phyloP scores from a whole-genome alignment of 2,329 filamentous ascomycete genomes.

The Hypoxylon sp. region DNA sequence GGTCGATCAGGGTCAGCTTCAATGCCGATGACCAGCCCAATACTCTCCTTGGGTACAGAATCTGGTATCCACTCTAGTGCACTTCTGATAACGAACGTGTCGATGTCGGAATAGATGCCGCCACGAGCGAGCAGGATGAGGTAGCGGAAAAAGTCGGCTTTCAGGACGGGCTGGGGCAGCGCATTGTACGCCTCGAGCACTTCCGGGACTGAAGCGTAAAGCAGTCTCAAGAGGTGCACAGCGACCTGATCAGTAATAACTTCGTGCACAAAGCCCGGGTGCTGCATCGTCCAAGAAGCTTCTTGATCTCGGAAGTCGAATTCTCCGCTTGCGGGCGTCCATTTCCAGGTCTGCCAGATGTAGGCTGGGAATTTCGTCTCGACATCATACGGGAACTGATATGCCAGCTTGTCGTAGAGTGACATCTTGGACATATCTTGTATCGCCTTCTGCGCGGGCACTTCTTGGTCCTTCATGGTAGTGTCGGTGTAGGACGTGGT shows the following conservation, averaged over 20 bases:
- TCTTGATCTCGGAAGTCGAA: slow-evolving; percentile 87
- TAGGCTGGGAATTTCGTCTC: slow-evolving; percentile 92
- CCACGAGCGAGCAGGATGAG: slow-evolving; percentile 69
- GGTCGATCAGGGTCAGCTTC: slow-evolving; percentile 93
- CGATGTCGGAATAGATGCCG: slow-evolving; percentile 86
- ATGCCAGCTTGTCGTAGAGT: slow-evolving; percentile 81
- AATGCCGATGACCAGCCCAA: slow-evolving; percentile 92
- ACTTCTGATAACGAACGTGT: slow-evolving; percentile 84
- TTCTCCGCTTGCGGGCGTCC: slow-evolving; percentile 75
- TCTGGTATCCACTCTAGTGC: slow-evolving; percentile 88
- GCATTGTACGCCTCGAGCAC: slow-evolving; percentile 79
- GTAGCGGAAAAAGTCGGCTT: slow-evolving; percentile 82
- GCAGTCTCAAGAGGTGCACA: slow-evolving; percentile 78
- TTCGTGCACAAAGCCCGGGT: slow-evolving; percentile 94
- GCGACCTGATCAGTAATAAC: slow-evolving; percentile 94
- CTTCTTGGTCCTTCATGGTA: slow-evolving; percentile 37
- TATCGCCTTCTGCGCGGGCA: slow-evolving; percentile 67
- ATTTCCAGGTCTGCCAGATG: slow-evolving; percentile 99
- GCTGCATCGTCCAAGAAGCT: slow-evolving; percentile 85
- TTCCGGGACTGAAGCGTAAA: slow-evolving; percentile 84
- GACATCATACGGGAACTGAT: slow-evolving; percentile 93
- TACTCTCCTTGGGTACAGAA: slow-evolving; percentile 75
- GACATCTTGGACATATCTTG: slow-evolving; percentile 76
- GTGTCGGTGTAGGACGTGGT: slow-evolving; percentile 32
- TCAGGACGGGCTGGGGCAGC: slow-evolving; percentile 76